Evolutionary conservation across 2,329 filamentous ascomycete genomes (phyloP).

Genomic region (Exophiala lecanii-corni): DNA sequence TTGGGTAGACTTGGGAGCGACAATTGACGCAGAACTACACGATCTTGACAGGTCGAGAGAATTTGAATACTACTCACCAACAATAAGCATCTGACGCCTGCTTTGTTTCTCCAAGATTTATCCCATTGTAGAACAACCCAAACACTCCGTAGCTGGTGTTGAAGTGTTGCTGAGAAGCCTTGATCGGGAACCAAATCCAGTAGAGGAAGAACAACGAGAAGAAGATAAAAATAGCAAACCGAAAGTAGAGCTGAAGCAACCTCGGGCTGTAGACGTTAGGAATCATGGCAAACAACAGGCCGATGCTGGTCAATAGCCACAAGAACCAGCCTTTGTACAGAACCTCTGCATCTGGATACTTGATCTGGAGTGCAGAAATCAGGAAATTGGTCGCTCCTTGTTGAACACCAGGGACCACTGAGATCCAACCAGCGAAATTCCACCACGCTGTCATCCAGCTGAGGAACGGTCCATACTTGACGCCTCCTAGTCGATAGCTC

Average conservation of each 20-base stretch:
- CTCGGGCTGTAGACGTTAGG: conserved; percentile 35
- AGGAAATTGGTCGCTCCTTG: conserved; percentile 40
- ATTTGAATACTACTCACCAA: conserved; percentile 27
- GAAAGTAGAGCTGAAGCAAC: conserved; percentile 35
- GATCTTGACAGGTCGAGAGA: neutral
- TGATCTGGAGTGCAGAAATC: conserved; percentile 36
- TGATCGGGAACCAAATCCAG: conserved; percentile 39
- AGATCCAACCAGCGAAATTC: conserved; percentile 37
- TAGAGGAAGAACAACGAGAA: conserved; percentile 34
- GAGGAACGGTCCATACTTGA: conserved; percentile 36
- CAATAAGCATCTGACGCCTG: conserved; percentile 36
- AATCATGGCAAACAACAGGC: conserved; percentile 35
- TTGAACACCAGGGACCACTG: conserved; percentile 38
- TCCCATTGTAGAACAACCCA: conserved; percentile 37
- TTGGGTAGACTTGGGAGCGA: neutral
- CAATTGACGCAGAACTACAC: neutral
- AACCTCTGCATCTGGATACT: conserved; percentile 33
- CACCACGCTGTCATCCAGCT: conserved; percentile 41
- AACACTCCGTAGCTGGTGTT: conserved; percentile 33
- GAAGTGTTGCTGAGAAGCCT: conserved; percentile 32
- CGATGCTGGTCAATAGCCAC: conserved; percentile 35
- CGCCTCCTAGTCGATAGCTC: conserved; percentile 35
- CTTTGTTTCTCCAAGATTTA: conserved; percentile 33
- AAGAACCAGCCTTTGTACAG: conserved; percentile 36
- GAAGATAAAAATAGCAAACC: conserved; percentile 36